These are phyloP conservation scores for Phytophthora aleatoria DNA, from an alignment of 352 stramenopile species.

Conservation along the genomic window DNA sequence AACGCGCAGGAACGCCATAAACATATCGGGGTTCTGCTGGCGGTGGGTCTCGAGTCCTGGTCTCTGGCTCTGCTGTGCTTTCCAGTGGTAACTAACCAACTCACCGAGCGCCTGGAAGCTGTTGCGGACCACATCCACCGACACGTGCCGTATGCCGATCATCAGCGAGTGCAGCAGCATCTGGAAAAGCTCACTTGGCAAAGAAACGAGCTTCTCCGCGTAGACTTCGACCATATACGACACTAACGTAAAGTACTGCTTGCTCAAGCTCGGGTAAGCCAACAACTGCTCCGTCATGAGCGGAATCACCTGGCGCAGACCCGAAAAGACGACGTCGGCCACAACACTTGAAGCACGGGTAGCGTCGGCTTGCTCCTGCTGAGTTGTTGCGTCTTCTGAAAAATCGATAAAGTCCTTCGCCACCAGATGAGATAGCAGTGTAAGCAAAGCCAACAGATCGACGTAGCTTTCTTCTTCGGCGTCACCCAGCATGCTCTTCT, in stretches of 20 bases:
- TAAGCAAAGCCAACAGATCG: conserved; percentile 76
- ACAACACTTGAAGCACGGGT: conserved; percentile 71
- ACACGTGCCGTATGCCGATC: conserved; percentile 75
- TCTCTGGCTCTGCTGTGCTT: conserved; percentile 52
- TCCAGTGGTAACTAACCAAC: conserved; percentile 74
- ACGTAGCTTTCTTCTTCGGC: conserved; percentile 80
- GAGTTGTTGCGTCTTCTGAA: conserved; percentile 66
- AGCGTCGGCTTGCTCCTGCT: conserved; percentile 60
- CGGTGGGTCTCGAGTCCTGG: conserved; percentile 54
- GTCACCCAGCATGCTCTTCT: conserved; percentile 63
- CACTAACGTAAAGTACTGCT: conserved; percentile 90
- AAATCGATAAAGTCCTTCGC: conserved; percentile 90
- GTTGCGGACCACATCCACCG: conserved; percentile 76
- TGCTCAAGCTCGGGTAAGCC: conserved; percentile 83
- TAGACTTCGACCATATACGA: conserved; percentile 90
- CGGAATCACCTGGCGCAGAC: conserved; percentile 84
- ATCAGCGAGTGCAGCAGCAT: conserved; percentile 80
- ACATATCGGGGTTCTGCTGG: conserved; percentile 59
- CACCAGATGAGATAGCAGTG: conserved; percentile 79
- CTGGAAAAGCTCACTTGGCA: conserved; percentile 69
- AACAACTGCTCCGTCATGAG: conserved; percentile 91
- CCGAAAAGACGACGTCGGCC: conserved; percentile 89
- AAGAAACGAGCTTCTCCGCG: conserved; percentile 70
- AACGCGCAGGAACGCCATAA: conserved; percentile 74
- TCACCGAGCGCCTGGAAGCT: conserved; percentile 86